Percentiles rank a stretch among this genome's conserved stretches.
These are phyloP conservation scores for Naganishia friedmannii DNA, from an alignment of 768 basidiomycete species.

Conservation along the genomic window DNA sequence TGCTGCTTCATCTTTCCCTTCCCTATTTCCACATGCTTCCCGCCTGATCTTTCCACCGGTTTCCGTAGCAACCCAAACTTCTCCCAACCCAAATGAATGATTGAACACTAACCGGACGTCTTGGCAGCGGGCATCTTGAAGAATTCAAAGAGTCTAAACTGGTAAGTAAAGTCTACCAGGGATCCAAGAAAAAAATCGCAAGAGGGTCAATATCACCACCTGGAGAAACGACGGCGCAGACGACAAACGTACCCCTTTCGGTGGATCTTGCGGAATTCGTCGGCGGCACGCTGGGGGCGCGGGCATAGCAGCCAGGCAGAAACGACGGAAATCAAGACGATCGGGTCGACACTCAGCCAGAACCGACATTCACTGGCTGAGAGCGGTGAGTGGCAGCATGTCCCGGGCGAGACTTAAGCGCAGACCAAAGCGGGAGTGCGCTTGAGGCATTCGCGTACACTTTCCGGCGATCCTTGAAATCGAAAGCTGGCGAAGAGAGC, in stretches of 20 bases:
- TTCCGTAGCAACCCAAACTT: neutral
- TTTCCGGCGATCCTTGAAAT: neutral
- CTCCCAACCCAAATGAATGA: neutral
- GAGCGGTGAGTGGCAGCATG: neutral
- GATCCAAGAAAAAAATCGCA: neutral
- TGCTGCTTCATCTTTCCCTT: neutral
- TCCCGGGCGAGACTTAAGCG: neutral
- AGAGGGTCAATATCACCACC: constrained; percentile 9
- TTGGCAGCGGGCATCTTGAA: constrained; percentile 25
- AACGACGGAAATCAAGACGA: constrained; percentile 20
- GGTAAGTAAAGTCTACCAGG: constrained; percentile 16
- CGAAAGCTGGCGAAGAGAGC: neutral
- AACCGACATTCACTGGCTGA: constrained; percentile 8
- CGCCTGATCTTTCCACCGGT: neutral
- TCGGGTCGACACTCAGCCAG: neutral
- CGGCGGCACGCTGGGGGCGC: neutral
- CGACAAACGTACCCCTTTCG: constrained; percentile 13
- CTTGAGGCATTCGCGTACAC: neutral
- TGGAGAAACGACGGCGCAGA: neutral
- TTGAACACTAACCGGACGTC: constrained; percentile 14
- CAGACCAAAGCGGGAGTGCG: neutral
- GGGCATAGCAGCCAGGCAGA: neutral
- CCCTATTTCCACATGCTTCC: neutral
- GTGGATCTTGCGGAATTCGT: constrained; percentile 27
- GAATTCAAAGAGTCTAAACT: constrained; percentile 27